Percentiles rank a stretch among this genome's conserved stretches.
Evolutionary conservation across 306 rosid genomes (phyloP).

Genomic region (Quercus rubra): DNA sequence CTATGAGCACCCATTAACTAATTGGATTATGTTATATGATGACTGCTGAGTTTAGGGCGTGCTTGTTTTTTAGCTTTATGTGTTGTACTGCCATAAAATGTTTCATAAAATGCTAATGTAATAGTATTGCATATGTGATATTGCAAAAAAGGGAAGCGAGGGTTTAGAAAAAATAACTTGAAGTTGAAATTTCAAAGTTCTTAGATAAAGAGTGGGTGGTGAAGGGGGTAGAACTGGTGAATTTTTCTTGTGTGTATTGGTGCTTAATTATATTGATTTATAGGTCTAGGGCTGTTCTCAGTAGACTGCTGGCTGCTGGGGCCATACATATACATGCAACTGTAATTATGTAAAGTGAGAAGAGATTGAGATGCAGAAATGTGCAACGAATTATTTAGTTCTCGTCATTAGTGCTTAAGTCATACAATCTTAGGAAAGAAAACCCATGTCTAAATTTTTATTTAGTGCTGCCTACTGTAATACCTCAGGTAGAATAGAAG

Average conservation of each 20-base stretch:
- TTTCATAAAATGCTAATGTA: background rate
- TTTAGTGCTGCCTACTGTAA: conserved; percentile 19
- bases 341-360: background rate
- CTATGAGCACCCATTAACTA: background rate
- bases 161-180: background rate
- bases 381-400: background rate
- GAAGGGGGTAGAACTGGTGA: too few species aligned
- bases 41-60: background rate
- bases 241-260: background rate
- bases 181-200: background rate
- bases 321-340: background rate
- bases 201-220: too few species aligned
- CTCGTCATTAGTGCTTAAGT: background rate
- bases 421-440: background rate
- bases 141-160: background rate
- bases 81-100: too few species aligned
- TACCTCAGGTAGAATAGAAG: conserved; percentile 12
- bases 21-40: background rate
- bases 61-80: background rate
- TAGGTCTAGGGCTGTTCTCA: background rate
- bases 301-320: background rate
- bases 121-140: background rate
- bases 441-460: background rate
- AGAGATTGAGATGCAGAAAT: background rate
- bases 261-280: background rate